Evolutionary conservation across 768 basidiomycete genomes (phyloP).

Genomic region (Ramaria sp.): DNA sequence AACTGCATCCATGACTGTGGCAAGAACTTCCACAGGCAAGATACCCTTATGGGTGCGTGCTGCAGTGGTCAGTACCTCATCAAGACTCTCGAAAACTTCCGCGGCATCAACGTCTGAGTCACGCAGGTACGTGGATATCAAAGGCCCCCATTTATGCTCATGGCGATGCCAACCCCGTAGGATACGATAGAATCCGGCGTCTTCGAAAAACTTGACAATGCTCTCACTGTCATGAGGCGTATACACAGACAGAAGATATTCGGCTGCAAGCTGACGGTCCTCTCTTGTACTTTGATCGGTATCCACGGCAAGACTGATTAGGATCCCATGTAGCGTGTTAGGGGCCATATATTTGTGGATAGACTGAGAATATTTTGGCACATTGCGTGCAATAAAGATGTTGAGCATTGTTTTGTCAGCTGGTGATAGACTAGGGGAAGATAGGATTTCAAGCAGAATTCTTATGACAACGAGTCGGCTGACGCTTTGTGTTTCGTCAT

Average conservation of each 20-base stretch:
- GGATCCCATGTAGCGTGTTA: conserved; percentile 59
- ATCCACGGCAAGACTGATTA: conserved; percentile 70
- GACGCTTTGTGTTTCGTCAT: conserved; percentile 55
- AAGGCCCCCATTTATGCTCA: conserved; percentile 62
- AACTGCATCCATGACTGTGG: conserved; percentile 46
- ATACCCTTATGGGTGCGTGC: conserved; percentile 34
- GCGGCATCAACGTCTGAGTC: conserved; percentile 52
- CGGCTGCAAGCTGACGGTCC: conserved; percentile 89
- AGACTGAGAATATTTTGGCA: conserved; percentile 93
- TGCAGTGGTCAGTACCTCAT: conserved; percentile 46
- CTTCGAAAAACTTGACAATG: conserved; percentile 58
- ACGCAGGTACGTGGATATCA: conserved; percentile 63
- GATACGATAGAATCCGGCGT: conserved; percentile 86
- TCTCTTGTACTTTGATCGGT: conserved; percentile 70
- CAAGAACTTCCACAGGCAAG: conserved; percentile 45
- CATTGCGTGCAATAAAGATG: conserved; percentile 93
- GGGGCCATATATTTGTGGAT: conserved; percentile 43
- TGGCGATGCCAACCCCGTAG: conserved; percentile 70
- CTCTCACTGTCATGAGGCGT: conserved; percentile 69
- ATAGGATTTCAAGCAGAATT: conserved; percentile 70
- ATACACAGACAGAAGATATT: conserved; percentile 87
- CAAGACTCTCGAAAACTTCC: conserved; percentile 56
- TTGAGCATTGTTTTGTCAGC: conserved; percentile 75
- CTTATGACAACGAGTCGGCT: conserved; percentile 76
- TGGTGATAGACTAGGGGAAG: conserved; percentile 38